A percentile compares a stretch with the other conserved stretches of the same genome.
Evolutionary conservation across 768 basidiomycete species (phyloP).

Genomic region (Podaxis pistillaris): DNA sequence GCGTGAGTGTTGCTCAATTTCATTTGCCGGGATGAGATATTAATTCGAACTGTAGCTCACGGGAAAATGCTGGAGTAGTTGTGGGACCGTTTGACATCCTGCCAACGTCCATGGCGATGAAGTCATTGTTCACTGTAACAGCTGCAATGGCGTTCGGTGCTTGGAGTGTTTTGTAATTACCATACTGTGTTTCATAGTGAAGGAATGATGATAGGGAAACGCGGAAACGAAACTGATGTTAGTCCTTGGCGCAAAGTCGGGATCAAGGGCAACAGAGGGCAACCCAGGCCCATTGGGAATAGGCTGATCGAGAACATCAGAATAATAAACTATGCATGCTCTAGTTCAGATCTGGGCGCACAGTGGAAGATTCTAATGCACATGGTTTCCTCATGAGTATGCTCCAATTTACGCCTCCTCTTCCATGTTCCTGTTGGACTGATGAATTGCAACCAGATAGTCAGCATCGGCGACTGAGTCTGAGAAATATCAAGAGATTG

Average conservation of each 20-base stretch:
- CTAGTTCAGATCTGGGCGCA: background rate
- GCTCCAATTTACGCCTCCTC: conserved; percentile 16
- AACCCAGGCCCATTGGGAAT: background rate
- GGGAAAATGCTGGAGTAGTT: background rate
- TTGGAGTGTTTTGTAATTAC: conserved; percentile 7
- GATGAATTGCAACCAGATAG: conserved; percentile 1
- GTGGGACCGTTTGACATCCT: conserved; percentile 2
- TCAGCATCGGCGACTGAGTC: background rate
- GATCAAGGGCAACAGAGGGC: background rate
- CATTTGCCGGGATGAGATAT: background rate
- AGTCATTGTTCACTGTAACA: background rate
- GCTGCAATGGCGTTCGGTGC: background rate
- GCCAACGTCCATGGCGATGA: background rate
- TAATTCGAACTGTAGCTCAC: background rate
- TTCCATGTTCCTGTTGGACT: conserved; percentile 70
- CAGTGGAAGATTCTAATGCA: conserved; percentile 13
- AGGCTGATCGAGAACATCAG: background rate
- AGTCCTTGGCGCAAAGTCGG: background rate
- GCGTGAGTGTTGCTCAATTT: background rate
- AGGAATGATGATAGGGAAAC: background rate
- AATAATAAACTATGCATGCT: background rate
- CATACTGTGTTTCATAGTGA: background rate
- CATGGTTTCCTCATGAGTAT: background rate
- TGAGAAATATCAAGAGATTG: background rate
- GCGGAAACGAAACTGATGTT: conserved; percentile 5